Conservation (phyloP, 768 basidiomycete genomes). For the Hygrocybe coccinea region DNA sequence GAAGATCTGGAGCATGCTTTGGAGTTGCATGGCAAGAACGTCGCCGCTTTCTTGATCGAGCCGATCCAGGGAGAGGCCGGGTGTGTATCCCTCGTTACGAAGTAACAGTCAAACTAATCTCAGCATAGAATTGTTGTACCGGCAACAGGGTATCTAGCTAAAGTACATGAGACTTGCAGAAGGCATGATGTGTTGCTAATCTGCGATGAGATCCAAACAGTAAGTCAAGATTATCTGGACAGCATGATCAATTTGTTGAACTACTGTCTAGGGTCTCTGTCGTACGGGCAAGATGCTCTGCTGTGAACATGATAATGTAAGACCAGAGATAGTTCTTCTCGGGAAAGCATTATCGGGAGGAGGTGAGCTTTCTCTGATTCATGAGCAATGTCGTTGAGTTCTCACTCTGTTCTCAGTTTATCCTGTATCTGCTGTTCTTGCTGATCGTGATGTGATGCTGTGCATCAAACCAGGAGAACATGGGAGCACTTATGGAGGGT, state of each 20-base stretch:
- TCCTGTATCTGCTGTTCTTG: conserved; percentile 92
- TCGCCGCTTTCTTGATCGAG: conserved; percentile 93
- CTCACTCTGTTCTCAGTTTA: conserved; percentile 53
- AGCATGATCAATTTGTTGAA: conserved; percentile 1
- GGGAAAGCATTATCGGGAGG: conserved; percentile 98
- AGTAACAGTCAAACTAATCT: neutral
- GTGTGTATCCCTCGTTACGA: conserved; percentile 40
- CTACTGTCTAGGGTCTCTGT: conserved; percentile 62
- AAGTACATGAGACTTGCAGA: conserved; percentile 80
- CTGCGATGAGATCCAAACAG: conserved; percentile 97
- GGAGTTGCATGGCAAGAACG: conserved; percentile 70
- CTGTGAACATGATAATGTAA: conserved; percentile 79
- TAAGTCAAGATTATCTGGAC: conserved; percentile 27
- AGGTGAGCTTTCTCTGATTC: conserved; percentile 42
- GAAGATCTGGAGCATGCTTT: conserved; percentile 81
- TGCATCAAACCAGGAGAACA: conserved; percentile 94
- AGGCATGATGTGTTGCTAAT: conserved; percentile 93
- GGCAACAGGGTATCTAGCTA: conserved; percentile 74
- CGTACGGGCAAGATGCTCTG: conserved; percentile 93
- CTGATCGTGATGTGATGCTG: conserved; percentile 88
- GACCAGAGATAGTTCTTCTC: conserved; percentile 87
- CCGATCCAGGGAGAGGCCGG: conserved; percentile 99
- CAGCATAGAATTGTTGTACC: conserved; percentile 81
- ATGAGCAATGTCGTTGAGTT: neutral
- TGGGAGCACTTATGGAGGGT: conserved; percentile 95